Conservation (phyloP, 257 asterid genomes). For the Scutellaria baicalensis region DNA sequence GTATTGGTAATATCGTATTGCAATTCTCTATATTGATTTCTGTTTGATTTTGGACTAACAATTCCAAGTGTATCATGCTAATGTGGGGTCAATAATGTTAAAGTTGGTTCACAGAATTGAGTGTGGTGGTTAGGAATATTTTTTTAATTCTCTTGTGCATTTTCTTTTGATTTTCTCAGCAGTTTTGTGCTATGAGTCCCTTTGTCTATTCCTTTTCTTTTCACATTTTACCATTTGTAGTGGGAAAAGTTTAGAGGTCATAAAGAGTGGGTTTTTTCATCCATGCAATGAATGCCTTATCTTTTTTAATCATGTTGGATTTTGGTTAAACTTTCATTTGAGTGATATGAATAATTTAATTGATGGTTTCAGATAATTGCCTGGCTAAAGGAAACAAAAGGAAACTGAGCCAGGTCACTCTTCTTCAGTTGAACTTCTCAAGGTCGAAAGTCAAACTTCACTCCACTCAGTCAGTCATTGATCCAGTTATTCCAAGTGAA, state of each 20-base stretch:
- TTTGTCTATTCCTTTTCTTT: not conserved
- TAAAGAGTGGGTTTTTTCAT: not conserved
- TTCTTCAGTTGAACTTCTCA: conserved; percentile 71
- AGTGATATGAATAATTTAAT: not conserved
- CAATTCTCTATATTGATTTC: not conserved
- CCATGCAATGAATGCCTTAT: not conserved
- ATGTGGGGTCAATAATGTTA: not conserved
- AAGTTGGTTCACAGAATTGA: not conserved
- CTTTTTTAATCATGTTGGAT: not conserved
- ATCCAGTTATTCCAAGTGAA: conserved; percentile 8
- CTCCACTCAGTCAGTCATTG: conserved; percentile 13
- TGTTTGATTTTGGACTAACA: not conserved
- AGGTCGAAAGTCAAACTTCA: conserved; percentile 35
- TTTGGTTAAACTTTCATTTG: not conserved
- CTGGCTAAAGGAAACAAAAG: conserved; percentile 69
- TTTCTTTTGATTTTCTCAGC: not conserved
- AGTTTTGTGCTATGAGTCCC: not conserved
- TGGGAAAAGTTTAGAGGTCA: not conserved
- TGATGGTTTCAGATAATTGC: conserved; percentile 61
- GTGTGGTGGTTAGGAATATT: not conserved
- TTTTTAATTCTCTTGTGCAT: not conserved
- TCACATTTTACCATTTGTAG: not conserved
- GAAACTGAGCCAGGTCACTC: conserved; percentile 73
- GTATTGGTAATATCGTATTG: not conserved
- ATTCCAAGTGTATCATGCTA: not conserved